These are phyloP conservation scores for Tulasnella sp. DNA, from an alignment of 768 basidiomycete genomes.

Conservation along the genomic window DNA sequence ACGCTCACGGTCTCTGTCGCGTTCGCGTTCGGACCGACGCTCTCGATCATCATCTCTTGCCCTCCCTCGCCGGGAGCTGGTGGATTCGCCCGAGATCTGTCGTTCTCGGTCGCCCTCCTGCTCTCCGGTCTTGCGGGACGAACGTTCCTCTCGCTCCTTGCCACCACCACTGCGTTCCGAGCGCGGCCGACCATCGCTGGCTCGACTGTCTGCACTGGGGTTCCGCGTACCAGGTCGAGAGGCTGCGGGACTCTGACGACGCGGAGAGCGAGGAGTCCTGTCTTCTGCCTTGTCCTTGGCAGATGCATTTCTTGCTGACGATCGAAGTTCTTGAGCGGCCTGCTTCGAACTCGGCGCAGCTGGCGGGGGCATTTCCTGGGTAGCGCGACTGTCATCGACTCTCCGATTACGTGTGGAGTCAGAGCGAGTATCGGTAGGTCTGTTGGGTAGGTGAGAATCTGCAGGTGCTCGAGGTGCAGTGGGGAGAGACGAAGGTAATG, in stretches of 20 bases:
- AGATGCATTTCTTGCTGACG: neutral
- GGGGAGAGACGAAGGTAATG: neutral
- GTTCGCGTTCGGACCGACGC: slow-evolving; percentile 13
- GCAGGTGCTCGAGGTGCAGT: neutral
- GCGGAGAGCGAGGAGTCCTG: slow-evolving; percentile 4
- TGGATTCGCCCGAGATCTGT: neutral
- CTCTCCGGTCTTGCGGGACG: neutral
- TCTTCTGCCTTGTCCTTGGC: neutral
- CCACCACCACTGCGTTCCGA: slow-evolving; percentile 5
- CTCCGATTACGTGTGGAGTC: neutral
- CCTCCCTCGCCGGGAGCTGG: neutral
- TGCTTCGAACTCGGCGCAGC: slow-evolving; percentile 16
- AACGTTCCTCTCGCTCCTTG: neutral
- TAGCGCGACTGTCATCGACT: neutral
- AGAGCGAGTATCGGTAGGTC: slow-evolving; percentile 4
- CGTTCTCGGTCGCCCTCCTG: neutral
- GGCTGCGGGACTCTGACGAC: neutral
- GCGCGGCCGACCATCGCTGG: slow-evolving; percentile 6
- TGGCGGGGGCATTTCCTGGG: slow-evolving; percentile 17
- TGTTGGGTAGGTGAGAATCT: neutral
- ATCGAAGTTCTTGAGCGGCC: slow-evolving; percentile 14
- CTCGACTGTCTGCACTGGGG: slow-evolving; percentile 14
- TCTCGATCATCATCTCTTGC: slow-evolving; percentile 13
- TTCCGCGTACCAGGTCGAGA: slow-evolving; percentile 11
- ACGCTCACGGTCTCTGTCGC: slow-evolving; percentile 2